Conservation (phyloP, 2,329 filamentous ascomycete genomes). For the Acephala macrosclerotiorum region DNA sequence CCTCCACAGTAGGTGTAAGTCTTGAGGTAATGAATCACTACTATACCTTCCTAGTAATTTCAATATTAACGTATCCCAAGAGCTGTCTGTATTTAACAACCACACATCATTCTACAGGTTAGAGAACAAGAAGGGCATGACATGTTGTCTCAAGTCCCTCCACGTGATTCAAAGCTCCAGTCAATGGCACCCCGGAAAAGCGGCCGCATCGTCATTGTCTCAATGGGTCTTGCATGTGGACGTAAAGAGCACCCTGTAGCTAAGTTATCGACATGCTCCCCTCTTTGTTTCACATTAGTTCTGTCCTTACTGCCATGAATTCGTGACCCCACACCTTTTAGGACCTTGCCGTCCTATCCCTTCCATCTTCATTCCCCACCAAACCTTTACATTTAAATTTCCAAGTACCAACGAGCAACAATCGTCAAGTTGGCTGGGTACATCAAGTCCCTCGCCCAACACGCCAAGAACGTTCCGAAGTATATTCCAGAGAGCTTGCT, state of each 20-base stretch:
- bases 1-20: too few relatives aligned
- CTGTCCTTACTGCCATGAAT: background rate
- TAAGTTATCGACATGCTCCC: background rate
- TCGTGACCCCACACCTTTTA: constrained; percentile 7
- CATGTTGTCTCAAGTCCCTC: background rate
- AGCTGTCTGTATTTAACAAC: too few relatives aligned
- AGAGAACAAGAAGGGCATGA: background rate
- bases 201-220: constrained; percentile 5
- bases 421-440: constrained; percentile 38
- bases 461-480: constrained; percentile 35
- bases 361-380: background rate
- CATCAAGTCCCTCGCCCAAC: constrained; percentile 35
- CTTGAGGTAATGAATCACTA: too few relatives aligned
- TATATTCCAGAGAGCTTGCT: constrained; percentile 32
- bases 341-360: constrained; percentile 3
- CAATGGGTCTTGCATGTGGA: constrained; percentile 7
- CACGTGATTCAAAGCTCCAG: background rate
- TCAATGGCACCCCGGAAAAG: background rate
- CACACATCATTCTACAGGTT: background rate
- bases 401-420: background rate
- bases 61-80: too few relatives aligned
- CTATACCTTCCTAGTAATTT: too few relatives aligned
- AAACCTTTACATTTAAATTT: background rate
- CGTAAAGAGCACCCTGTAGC: background rate
- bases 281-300: constrained; percentile 5